Evolutionary conservation across 164 flowering plant species (phyloP), one percentile per base, ranked within the genome.

Genomic region (Magnolia kwangsiensis): DNA sequence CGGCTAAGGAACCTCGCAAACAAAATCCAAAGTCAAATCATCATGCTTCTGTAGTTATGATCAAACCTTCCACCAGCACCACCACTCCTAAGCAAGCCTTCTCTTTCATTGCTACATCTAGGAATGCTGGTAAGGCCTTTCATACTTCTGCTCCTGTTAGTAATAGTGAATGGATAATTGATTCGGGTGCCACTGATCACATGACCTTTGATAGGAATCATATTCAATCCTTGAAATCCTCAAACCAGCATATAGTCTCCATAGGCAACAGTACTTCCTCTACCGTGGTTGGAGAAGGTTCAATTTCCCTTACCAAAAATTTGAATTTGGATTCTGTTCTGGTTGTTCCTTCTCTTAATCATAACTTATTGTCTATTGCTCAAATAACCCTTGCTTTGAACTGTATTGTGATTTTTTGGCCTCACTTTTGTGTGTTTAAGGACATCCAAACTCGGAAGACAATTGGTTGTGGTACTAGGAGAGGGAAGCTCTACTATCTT

Each of bases 141-240:
- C 16, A 66, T 75, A 21, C 63, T 2, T 67, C 72, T 50, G 51
- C 64, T 1, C 20, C 49, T 75, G 7, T 0, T 50, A 75, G 72
- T 50, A 0, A 72, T 77, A 63, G 18, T 23, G 18, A 10, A 23
- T 67, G 45, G 74, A 76, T 71, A 70, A 72, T 72, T 77, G 71
- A 77, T 66, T 27, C 72, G 0, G 72, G 72, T 67, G 45, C 76
- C 1, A 10, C 72, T 2, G n/a, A 67, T 27, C 69, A 67, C 69
- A 29, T 29, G 69, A 67, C 37, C 70, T 67, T 64, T 64, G 67
- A 64, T 0, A 8, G n/a, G 21, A 64, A 19, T 23, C 67, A 64
- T 64, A 64, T 64, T 64, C 67, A 64, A 14, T 64, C 23, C n/a
- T 19, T 64, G 29, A 64, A 64, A 64, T 23, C 29, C 0, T 58